These are phyloP conservation scores for Lactarius evosmus DNA, from an alignment of 768 basidiomycete genomes.

Conservation along the genomic window DNA sequence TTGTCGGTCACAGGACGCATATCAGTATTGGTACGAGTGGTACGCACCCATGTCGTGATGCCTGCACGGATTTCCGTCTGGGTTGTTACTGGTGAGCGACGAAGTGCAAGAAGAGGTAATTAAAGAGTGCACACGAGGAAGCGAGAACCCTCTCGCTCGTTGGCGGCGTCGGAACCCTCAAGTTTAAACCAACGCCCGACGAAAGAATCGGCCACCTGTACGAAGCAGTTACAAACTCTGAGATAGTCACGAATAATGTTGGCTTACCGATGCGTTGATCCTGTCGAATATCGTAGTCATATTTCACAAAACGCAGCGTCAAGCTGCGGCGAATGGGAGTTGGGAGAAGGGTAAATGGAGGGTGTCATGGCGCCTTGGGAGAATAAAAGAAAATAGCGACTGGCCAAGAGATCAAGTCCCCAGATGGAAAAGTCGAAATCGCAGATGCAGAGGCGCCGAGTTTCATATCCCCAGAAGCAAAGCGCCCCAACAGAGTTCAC, in stretches of 20 bases:
- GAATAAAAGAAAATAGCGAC: not conserved
- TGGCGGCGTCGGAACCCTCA: slow-evolving; percentile 36
- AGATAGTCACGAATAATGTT: not conserved
- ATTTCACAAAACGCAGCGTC: not conserved
- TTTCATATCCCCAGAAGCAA: slow-evolving; percentile 1
- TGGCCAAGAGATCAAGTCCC: not conserved
- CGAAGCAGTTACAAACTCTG: not conserved
- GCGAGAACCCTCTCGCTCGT: slow-evolving; percentile 36
- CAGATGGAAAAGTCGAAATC: not conserved
- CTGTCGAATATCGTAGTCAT: slow-evolving; percentile 16
- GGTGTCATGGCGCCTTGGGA: not conserved
- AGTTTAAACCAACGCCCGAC: slow-evolving; percentile 37
- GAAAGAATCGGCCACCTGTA: slow-evolving; percentile 35
- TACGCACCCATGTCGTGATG: slow-evolving; percentile 73
- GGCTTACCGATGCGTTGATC: slow-evolving; percentile 23
- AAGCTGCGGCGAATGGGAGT: not conserved
- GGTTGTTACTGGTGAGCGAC: not conserved
- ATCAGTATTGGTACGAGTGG: not conserved
- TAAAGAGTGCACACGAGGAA: slow-evolving; percentile 32
- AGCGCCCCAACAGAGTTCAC: not conserved
- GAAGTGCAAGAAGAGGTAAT: not conserved
- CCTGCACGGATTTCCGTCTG: slow-evolving; percentile 80
- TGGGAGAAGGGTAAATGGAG: not conserved
- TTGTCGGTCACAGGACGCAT: slow-evolving; percentile 20
- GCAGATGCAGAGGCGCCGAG: not conserved